A percentile compares a stretch with the other conserved stretches of the same genome.
These are phyloP conservation scores for Neoscytalidium dimidiatum DNA, from an alignment of 2,329 filamentous ascomycete species.

Conservation along the genomic window DNA sequence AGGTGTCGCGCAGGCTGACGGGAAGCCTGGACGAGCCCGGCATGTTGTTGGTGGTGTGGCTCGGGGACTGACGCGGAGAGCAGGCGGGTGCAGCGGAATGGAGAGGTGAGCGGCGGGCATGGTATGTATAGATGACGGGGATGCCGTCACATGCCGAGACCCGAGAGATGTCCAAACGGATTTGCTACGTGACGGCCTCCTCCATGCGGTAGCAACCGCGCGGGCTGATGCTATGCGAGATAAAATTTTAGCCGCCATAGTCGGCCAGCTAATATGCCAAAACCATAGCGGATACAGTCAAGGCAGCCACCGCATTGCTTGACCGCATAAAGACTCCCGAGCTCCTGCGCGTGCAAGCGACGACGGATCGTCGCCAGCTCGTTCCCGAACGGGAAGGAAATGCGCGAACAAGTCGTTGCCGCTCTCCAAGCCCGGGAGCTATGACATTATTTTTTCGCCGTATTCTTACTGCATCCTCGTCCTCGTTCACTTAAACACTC, in stretches of 20 bases:
- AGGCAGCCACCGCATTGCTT: too few relatives aligned
- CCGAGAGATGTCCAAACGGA: slow-evolving; percentile 7
- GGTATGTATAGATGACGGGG: slow-evolving; percentile 7
- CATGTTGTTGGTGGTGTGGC: slow-evolving; percentile 29
- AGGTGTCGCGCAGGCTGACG: slow-evolving; percentile 68
- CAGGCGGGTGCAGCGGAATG: not conserved
- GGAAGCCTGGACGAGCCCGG: slow-evolving; percentile 69
- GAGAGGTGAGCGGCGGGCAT: not conserved
- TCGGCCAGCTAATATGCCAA: not conserved
- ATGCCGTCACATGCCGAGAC: slow-evolving; percentile 10
- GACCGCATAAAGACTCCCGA: not conserved
- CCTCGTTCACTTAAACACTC: too few relatives aligned
- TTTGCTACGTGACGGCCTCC: not conserved
- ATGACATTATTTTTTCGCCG: not conserved
- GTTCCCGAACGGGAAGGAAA: not conserved
- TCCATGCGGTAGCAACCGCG: not conserved
- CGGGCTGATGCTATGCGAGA: not conserved
- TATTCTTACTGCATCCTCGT: too few relatives aligned
- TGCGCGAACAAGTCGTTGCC: slow-evolving; percentile 7
- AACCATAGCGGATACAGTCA: not conserved
- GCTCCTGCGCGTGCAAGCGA: not conserved
- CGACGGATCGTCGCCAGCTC: not conserved
- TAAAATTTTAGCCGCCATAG: not conserved
- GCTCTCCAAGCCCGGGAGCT: not conserved
- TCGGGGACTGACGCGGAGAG: not conserved